Evolutionary conservation across 257 asterid species (phyloP), one percentile per base, ranked within the genome.

Genomic region (Nicotiana sylvestris): DNA sequence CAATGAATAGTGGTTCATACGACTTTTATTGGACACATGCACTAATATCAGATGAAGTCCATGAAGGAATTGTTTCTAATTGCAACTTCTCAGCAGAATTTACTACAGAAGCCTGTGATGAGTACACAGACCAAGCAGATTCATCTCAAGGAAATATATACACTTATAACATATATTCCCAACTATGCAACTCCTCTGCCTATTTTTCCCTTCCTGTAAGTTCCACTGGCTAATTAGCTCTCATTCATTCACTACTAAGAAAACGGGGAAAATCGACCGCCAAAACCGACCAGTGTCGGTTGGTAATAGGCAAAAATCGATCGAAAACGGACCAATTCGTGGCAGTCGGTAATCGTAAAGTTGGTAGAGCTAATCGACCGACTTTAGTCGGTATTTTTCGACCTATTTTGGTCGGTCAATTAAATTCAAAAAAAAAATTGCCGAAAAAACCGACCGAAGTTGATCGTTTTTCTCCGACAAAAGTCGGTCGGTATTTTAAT

Each of bases 31-130:
- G 98, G 98, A 80, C 91, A 0, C 86, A 86, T 7, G 93, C 95
- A 3, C 84, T 94, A 12, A 89, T 89, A 17, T 92, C 98, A 1
- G 97, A 94, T 37, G 94, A 94, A 86, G 84, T 90, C 4, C 91
- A 91, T 81, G 9, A 78, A 0, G 92, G 85, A 9, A 87, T 94
- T 30, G 1, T 89, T 6, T 15, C 67, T 0, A 82, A 87, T 79
- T 94, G 96, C 77, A 90, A 92, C 62, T 93, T 91, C 62, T 84
- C 91, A 1, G 76, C 15, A 0, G 80, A 32, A 2, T 0, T 83
- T 3, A 49, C 1, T 0, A 3, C 97, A 9, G 60, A 67, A 0
- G 72, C 18, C n/a, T 92, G 97, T 57, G 5, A 16, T 0, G 3
- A 69, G 3, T 86, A 67, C 70, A 3, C 1, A 37, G 5, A 32